Percentiles rank a stretch among this genome's conserved stretches.
These are phyloP conservation scores for Lepraria neglecta DNA, from an alignment of 495 filamentous ascomycete species.

Conservation along the genomic window DNA sequence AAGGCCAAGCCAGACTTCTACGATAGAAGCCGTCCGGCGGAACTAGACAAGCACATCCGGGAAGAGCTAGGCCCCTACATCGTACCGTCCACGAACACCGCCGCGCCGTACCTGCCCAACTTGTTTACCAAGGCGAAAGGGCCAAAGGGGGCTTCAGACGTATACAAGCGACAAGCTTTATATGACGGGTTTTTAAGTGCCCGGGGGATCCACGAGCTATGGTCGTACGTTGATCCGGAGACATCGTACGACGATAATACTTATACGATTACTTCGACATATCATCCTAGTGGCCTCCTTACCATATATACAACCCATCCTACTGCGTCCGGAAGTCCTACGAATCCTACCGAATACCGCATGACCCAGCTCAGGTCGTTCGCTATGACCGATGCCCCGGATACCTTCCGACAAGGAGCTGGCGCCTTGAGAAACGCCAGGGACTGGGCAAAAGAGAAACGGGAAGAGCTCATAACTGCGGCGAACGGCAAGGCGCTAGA, in stretches of 20 bases:
- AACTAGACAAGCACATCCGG: slow-evolving; percentile 23
- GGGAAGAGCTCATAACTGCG: slow-evolving; percentile 24
- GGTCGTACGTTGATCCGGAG: neutral
- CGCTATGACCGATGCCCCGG: slow-evolving; percentile 24
- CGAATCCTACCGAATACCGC: slow-evolving; percentile 22
- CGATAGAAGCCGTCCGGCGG: slow-evolving; percentile 35
- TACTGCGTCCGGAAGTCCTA: slow-evolving; percentile 7
- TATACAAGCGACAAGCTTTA: neutral
- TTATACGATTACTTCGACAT: too few relatives aligned
- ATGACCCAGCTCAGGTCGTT: slow-evolving; percentile 27
- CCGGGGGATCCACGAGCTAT: neutral
- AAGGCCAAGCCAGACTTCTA: slow-evolving; percentile 36
- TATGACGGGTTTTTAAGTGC: neutral
- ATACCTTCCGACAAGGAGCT: slow-evolving; percentile 30
- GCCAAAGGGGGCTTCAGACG: neutral
- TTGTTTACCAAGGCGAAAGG: neutral
- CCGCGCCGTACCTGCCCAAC: slow-evolving; percentile 14
- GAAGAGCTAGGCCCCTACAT: neutral
- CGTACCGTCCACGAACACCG: slow-evolving; percentile 10
- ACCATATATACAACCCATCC: too few relatives aligned
- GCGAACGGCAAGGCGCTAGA: slow-evolving; percentile 7
- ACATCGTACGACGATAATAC: neutral
- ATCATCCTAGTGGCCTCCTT: too few relatives aligned
- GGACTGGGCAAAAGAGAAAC: slow-evolving; percentile 28
- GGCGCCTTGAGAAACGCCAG: slow-evolving; percentile 28